Evolutionary conservation across 2,329 filamentous ascomycete species (phyloP).

Genomic region (Aspergillus clavatus): DNA sequence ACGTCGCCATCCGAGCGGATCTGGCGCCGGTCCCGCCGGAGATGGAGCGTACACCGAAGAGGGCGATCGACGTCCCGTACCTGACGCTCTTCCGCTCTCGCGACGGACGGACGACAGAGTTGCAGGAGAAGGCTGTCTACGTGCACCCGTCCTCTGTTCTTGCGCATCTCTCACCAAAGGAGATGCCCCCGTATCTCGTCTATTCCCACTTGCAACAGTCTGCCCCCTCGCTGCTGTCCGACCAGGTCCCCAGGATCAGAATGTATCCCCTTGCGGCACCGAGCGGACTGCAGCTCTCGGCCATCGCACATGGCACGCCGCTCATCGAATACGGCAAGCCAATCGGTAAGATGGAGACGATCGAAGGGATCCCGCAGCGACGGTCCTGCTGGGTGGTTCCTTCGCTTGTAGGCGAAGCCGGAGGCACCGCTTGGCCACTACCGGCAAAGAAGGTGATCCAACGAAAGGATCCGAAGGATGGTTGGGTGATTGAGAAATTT

Average conservation of each 20-base stretch:
- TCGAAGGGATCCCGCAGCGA: slow-evolving; percentile 44
- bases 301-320: slow-evolving; percentile 77
- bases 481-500: slow-evolving; percentile 67
- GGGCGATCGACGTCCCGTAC: slow-evolving; percentile 92
- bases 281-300: slow-evolving; percentile 68
- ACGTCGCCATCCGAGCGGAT: slow-evolving; percentile 88
- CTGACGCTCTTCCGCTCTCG: slow-evolving; percentile 72
- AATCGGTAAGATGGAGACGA: slow-evolving; percentile 68
- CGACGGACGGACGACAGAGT: slow-evolving; percentile 38
- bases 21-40: slow-evolving; percentile 69
- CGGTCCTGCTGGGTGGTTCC: slow-evolving; percentile 82
- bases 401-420: slow-evolving; percentile 64
- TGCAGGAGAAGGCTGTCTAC: slow-evolving; percentile 66
- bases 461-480: slow-evolving; percentile 64
- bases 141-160: slow-evolving; percentile 83
- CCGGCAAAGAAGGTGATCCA: slow-evolving; percentile 81
- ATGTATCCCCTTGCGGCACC: slow-evolving; percentile 86
- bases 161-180: slow-evolving; percentile 61
- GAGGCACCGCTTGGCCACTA: slow-evolving; percentile 74
- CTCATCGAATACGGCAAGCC: slow-evolving; percentile 83
- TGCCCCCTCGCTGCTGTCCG: slow-evolving; percentile 49
- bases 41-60: slow-evolving; percentile 62
- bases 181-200: slow-evolving; percentile 81
- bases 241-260: slow-evolving; percentile 65
- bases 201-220: slow-evolving; percentile 79